These are phyloP conservation scores for Candida adriatica DNA, from an alignment of 805 yeast species.

Conservation along the genomic window DNA sequence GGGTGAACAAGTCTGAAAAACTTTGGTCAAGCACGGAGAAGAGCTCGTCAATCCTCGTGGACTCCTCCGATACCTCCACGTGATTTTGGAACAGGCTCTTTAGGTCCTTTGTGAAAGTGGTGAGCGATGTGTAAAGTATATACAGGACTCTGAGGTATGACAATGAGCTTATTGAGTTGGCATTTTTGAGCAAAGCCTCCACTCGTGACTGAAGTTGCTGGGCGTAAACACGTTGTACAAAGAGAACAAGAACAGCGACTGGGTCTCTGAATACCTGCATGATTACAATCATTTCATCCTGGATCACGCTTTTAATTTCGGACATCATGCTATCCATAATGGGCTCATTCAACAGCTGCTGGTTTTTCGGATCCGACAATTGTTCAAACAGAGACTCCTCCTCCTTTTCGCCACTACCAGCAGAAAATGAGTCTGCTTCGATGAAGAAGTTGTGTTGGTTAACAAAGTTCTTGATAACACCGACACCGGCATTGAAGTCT, in stretches of 20 bases:
- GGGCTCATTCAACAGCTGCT: constrained; percentile 42
- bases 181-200: constrained; percentile 51
- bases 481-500: constrained; percentile 78
- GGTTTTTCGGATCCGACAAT: constrained; percentile 52
- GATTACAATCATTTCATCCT: constrained; percentile 68
- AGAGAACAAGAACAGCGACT: constrained; percentile 54
- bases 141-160: constrained; percentile 75
- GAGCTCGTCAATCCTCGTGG: constrained; percentile 30
- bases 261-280: constrained; percentile 69
- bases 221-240: constrained; percentile 70
- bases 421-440: constrained; percentile 22
- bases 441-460: constrained; percentile 69
- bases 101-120: constrained; percentile 56
- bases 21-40: constrained; percentile 58
- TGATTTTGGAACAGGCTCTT: constrained; percentile 46
- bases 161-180: constrained; percentile 55
- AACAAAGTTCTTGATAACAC: constrained; percentile 76
- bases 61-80: constrained; percentile 35
- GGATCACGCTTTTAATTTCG: constrained; percentile 51
- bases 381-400: constrained; percentile 50
- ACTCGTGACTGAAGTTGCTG: constrained; percentile 57
- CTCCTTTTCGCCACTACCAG: constrained; percentile 25
- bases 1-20: constrained; percentile 65
- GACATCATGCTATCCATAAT: constrained; percentile 46
- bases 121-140: constrained; percentile 51